phyloP scores from a whole-genome alignment of 2,329 filamentous ascomycete species.

The Colletotrichum tofieldiae region DNA sequence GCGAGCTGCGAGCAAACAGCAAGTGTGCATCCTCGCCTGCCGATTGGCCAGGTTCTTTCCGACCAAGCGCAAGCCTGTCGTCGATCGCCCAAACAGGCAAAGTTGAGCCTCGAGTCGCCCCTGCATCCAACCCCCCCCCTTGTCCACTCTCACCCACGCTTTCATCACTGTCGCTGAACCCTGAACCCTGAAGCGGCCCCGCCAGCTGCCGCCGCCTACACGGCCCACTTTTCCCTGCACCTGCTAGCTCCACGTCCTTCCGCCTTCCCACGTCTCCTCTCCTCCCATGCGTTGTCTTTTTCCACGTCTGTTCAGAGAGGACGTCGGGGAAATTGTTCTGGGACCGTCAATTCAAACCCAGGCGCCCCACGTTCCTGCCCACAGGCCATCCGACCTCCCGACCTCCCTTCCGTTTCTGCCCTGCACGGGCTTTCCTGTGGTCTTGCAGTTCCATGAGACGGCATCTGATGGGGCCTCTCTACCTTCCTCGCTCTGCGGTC shows the following conservation, averaged over 20 bases:
- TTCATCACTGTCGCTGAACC: neutral
- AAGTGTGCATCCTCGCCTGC: slow-evolving; percentile 1
- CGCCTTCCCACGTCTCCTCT: neutral
- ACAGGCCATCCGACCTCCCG: neutral
- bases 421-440: slow-evolving; percentile 6
- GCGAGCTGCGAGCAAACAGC: slow-evolving; percentile 9
- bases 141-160: neutral
- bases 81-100: slow-evolving; percentile 30
- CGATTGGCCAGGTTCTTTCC: slow-evolving; percentile 34
- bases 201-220: neutral
- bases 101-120: slow-evolving; percentile 15
- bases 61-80: slow-evolving; percentile 18
- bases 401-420: neutral
- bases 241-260: neutral
- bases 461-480: neutral
- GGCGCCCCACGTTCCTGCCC: neutral
- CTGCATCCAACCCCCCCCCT: neutral
- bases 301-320: neutral
- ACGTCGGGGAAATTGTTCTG: neutral
- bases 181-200: slow-evolving; percentile 21
- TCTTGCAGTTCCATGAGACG: slow-evolving; percentile 9
- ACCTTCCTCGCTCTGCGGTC: neutral
- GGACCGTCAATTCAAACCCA: neutral
- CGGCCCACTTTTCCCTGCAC: slow-evolving; percentile 7
- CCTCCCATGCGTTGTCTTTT: neutral